Percentiles rank a stretch among this genome's conserved stretches.
These are phyloP conservation scores for Pseudocercospora vitis DNA, from an alignment of 2,329 filamentous ascomycete species.

Conservation along the genomic window DNA sequence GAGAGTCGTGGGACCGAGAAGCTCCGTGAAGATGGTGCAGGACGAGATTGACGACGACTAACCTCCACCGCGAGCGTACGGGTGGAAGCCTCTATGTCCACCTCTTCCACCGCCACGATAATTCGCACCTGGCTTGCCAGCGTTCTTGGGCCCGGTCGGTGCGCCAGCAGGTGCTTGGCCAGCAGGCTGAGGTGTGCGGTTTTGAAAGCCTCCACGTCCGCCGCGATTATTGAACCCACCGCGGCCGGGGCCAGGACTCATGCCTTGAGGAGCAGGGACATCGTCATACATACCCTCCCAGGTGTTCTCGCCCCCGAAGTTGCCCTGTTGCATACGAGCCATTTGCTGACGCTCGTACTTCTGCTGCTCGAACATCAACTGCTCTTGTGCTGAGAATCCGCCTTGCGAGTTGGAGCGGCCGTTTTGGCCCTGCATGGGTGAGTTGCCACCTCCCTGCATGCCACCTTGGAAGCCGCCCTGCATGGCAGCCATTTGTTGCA, in stretches of 20 bases:
- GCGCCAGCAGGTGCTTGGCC: constrained; percentile 69
- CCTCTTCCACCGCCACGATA: constrained; percentile 87
- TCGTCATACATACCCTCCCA: constrained; percentile 99
- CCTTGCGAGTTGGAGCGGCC: constrained; percentile 26
- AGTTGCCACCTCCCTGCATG: constrained; percentile 30
- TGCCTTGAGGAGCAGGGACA: constrained; percentile 76
- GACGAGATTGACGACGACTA: too few relatives aligned
- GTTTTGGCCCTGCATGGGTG: constrained; percentile 23
- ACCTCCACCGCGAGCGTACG: constrained; percentile 58
- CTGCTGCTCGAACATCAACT: constrained; percentile 73
- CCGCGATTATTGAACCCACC: constrained; percentile 49
- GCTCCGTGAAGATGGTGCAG: too few relatives aligned
- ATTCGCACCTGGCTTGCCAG: constrained; percentile 85
- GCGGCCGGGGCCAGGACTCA: constrained; percentile 36
- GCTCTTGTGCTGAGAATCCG: constrained; percentile 68
- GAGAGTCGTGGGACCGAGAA: too few relatives aligned
- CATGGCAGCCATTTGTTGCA: constrained; percentile 35
- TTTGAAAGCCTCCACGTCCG: constrained; percentile 38
- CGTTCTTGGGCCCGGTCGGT: constrained; percentile 94
- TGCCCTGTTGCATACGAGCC: constrained; percentile 51
- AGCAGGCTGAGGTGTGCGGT: constrained; percentile 41
- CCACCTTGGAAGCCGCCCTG: constrained; percentile 45
- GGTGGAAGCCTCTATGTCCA: constrained; percentile 72
- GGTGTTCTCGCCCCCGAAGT: constrained; percentile 54
- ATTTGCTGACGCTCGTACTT: constrained; percentile 72